Evolutionary conservation across 106 monocot genomes (phyloP), one percentile per base, ranked within the genome.

Genomic region (Amphibolis antarctica): DNA sequence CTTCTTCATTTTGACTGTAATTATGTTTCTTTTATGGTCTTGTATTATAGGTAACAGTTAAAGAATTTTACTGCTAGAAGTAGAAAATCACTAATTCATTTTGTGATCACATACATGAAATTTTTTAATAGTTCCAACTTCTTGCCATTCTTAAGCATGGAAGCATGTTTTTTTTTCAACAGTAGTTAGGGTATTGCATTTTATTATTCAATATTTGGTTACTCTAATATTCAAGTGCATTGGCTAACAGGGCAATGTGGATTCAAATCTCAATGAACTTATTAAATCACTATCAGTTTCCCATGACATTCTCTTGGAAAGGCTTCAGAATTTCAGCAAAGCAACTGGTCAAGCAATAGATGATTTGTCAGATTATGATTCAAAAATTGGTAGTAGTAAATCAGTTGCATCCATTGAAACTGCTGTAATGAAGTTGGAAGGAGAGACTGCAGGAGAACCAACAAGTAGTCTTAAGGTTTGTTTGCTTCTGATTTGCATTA

Each of bases 201-300:
- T 4, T 36, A 36, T 52, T 52, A 52, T 18, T 52, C 20, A 1
- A 20, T 22, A 23, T 52, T 52, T 3, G 9, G 52, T 17, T 20
- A 14, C 7, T 51, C 7, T 51, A 51, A 21, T 51, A 9, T n/a
- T 21, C 21, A 5, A 51, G 7, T 21, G 15, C 21, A 22, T 1
- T 53, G 10, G 66, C 63, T 82, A 30, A 71, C 77, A 75, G 46
- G 72, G 14, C 12, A 19, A 42, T 36, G 7, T 76, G 55, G 70
- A 59, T 17, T 71, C 82, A 50, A 81, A 76, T 70, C 73, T 74
- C 53, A 74, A 84, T 68, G 82, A 82, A 25, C 71, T 85, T 57
- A 69, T 98, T 36, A 82, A 90, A 61, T 75, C 82, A 70, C 72
- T 98, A 58, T 58, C 80, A 66, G 69, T 69, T 66, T 83, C 90